Base-by-base conservation (phyloP, 257 asterid genomes). In the Solanum chmielewskii region DNA sequence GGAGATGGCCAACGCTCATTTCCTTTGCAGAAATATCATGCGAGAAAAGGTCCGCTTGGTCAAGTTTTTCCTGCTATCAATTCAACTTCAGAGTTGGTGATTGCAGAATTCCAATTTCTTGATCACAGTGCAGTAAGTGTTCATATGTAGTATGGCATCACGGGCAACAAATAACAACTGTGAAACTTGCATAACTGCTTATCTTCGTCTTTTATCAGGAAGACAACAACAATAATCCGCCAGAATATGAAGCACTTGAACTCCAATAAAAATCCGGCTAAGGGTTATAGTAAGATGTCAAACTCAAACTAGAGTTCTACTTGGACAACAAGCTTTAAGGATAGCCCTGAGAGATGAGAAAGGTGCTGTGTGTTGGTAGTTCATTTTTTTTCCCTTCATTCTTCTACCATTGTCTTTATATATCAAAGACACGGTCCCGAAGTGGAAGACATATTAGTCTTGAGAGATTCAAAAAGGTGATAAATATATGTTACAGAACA, bases 61-160 rank as follows among this genome's bases (percentile, higher is more conserved):
- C 96, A 86, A 85, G 66, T 88, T 94, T 92, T 56, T 91, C 95
- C 99, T 95, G 95, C 86, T 89, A 84, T 87, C 44, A 85, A 75
- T 91, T 85, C 88, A 86, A 70, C 31, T 71, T 84, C 62, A 7
- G 35, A 83, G 20, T 68, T 18, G 39, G 78, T 70, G 29, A 41
- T 12, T 33, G 11, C 5, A 41, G 76, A 52, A 33, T 69, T 37
- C 52, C 20, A 83, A 44, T 64, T 27, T 69, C 18, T 56, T 49
- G 44, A 20, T 81, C 69, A 80, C 29, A 31, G 85, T 41, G 4
- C 9, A 4, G 44, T 16, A 80, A 27, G 44, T 49, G 27, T 47
- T 29, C 45, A 81, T 16, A 80, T 29, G 15, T 47, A 81, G 29
- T 31, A 10, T 29, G 31, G 44, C 18, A 47, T 81, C 85, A 81